Conservation (phyloP, 495 filamentous ascomycete genomes). For the Talaromyces thailandensis region DNA sequence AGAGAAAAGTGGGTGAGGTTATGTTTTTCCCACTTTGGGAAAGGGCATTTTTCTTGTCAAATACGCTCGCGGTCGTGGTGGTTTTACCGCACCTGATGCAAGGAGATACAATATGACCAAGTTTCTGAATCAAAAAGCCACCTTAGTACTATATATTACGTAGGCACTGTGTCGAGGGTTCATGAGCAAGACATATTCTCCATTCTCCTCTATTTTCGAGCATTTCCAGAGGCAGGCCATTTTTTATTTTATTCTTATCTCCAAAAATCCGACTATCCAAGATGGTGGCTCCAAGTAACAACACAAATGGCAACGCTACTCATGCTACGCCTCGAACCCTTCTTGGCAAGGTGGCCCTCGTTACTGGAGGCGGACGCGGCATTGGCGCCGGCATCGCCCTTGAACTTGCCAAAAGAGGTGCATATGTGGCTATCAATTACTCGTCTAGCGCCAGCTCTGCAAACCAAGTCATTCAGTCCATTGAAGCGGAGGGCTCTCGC, state of each 20-base stretch:
- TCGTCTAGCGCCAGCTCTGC: constrained; percentile 52
- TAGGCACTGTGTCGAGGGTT: background rate
- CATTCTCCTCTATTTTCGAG: background rate
- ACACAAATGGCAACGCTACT: background rate
- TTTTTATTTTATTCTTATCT: background rate
- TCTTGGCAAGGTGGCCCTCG: constrained; percentile 60
- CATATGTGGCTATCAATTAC: constrained; percentile 72
- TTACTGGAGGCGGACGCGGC: constrained; percentile 64
- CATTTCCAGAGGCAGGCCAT: background rate
- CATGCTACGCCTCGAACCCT: constrained; percentile 17
- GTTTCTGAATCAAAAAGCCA: background rate
- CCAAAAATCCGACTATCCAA: background rate
- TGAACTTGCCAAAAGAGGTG: constrained; percentile 64
- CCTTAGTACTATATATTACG: background rate
- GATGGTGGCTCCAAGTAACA: constrained; percentile 2
- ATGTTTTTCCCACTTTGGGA: background rate
- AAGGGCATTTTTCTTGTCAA: background rate
- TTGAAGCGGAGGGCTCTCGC: constrained; percentile 48
- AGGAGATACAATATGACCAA: background rate
- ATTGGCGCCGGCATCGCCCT: constrained; percentile 70
- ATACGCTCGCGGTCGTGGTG: background rate
- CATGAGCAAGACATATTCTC: background rate
- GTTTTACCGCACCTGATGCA: background rate
- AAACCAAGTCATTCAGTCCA: constrained; percentile 51
- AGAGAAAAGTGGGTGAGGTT: background rate